Percentiles rank a stretch among this genome's conserved stretches.
Evolutionary conservation across 176 grass and related monocot genomes (phyloP).

Genomic region (Oryza nivara): DNA sequence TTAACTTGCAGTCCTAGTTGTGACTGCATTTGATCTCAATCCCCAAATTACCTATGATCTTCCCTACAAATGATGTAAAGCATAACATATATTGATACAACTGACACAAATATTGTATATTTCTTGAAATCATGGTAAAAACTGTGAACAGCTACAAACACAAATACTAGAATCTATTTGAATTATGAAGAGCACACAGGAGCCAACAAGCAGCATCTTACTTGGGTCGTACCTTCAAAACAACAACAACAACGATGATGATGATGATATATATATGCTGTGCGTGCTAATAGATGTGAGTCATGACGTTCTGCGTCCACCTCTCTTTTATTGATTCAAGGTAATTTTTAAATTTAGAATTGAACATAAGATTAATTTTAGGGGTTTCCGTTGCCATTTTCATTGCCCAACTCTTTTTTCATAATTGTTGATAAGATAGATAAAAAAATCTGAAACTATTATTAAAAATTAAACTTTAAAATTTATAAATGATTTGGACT

Average conservation of each 20-base stretch:
- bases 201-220: neutral
- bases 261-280: neutral
- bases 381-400: neutral
- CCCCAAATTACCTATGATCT: too few relatives aligned
- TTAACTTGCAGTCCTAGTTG: too few relatives aligned
- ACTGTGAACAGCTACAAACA: too few relatives aligned
- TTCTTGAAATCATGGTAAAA: too few relatives aligned
- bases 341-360: neutral
- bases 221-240: neutral
- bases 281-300: neutral
- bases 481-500: neutral
- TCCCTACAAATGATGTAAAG: too few relatives aligned
- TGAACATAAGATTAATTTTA: neutral
- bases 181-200: slow-evolving; percentile 6
- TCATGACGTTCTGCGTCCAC: neutral
- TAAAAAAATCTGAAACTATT: neutral
- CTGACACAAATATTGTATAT: too few relatives aligned
- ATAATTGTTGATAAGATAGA: neutral
- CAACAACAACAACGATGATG: too few relatives aligned
- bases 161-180: neutral
- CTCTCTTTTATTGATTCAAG: neutral
- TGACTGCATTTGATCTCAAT: too few relatives aligned
- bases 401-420: neutral
- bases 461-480: neutral
- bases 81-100: too few relatives aligned